phyloP scores from a whole-genome alignment of 176 grass and related monocot genomes.

The Oryza officinalis region DNA sequence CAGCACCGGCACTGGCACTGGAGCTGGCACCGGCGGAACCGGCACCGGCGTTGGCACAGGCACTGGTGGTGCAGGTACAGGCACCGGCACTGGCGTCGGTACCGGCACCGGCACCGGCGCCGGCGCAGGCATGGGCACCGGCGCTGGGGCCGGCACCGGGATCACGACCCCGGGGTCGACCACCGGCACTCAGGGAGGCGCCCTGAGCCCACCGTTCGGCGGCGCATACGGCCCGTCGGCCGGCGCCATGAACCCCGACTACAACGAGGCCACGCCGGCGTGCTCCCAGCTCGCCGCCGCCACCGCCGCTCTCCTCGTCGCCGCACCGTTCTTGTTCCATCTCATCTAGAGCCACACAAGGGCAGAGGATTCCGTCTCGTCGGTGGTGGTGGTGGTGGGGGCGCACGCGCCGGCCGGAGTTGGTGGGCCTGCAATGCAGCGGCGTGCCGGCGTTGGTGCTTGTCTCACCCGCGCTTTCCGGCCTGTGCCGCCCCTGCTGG shows the following conservation, averaged over 20 bases:
- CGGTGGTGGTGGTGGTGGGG: not conserved
- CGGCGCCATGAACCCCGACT: slow-evolving; percentile 29
- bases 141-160: not conserved
- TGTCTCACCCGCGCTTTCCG: not conserved
- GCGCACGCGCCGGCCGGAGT: not conserved
- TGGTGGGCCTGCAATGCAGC: not conserved
- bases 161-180: not conserved
- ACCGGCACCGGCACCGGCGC: not conserved
- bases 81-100: not conserved
- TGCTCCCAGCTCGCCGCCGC: not conserved
- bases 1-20: not conserved
- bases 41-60: not conserved
- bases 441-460: not conserved
- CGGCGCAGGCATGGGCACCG: not conserved
- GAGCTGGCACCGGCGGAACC: rapidly evolving
- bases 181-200: slow-evolving; percentile 16
- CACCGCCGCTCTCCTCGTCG: not conserved
- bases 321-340: not conserved
- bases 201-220: slow-evolving; percentile 47
- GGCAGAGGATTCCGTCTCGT: not conserved
- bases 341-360: not conserved
- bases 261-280: slow-evolving; percentile 18
- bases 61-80: rapidly evolving
- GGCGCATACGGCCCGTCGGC: slow-evolving; percentile 47
- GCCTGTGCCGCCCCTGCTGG: not conserved